Percentiles rank a stretch among this genome's conserved stretches.
These are phyloP conservation scores for Rhizophora mangle DNA, from an alignment of 345 rosid genomes.

Conservation along the genomic window DNA sequence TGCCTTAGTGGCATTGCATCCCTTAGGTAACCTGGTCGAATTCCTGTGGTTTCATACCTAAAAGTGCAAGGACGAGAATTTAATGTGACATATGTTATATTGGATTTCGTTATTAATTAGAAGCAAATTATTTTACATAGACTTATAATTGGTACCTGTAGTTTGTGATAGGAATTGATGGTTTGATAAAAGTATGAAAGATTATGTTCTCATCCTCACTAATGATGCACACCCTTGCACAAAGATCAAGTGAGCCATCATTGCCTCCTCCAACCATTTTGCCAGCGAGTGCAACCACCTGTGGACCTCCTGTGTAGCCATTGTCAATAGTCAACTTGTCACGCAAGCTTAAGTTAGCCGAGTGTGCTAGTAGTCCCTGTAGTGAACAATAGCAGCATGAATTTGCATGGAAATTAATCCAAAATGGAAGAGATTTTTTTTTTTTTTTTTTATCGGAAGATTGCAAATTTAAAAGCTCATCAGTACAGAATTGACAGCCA, in stretches of 20 bases:
- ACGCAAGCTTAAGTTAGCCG: conserved; percentile 59
- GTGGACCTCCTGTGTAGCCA: conserved; percentile 42
- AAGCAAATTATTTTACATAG: background rate
- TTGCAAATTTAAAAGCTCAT: background rate
- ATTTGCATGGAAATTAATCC: background rate
- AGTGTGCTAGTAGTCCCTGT: conserved; percentile 50
- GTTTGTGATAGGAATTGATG: conserved; percentile 65
- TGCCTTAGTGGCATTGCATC: conserved; percentile 72
- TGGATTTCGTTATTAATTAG: background rate
- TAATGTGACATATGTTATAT: background rate
- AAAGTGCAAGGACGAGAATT: background rate
- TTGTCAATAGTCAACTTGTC: conserved; percentile 52
- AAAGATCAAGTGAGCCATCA: conserved; percentile 75
- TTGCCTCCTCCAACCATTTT: conserved; percentile 95
- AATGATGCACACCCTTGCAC: conserved; percentile 74
- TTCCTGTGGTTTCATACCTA: conserved; percentile 80
- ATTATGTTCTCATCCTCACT: conserved; percentile 68
- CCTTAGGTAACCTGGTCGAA: conserved; percentile 62
- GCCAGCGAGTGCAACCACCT: conserved; percentile 73
- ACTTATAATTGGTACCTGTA: conserved; percentile 43
- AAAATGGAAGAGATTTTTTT: background rate
- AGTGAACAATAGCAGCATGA: background rate
- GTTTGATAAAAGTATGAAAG: conserved; percentile 77
- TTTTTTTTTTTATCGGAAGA: background rate
- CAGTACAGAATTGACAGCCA: conserved; percentile 36